These are phyloP conservation scores for Mrakia gelida DNA, from an alignment of 768 basidiomycete genomes.

Conservation along the genomic window DNA sequence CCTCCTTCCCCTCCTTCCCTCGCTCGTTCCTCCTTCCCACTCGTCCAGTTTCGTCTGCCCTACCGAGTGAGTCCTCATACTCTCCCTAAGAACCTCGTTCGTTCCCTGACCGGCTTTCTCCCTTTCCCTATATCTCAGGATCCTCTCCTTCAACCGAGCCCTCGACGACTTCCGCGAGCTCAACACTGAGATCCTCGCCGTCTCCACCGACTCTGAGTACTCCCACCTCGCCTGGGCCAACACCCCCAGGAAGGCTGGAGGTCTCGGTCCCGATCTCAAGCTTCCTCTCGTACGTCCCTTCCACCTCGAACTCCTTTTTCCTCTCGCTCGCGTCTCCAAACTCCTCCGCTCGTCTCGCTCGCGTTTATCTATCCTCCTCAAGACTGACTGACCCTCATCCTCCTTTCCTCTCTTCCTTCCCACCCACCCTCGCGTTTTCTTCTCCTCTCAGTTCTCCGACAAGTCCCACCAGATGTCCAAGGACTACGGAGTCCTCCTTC, in stretches of 20 bases:
- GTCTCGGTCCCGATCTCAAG: conserved; percentile 80
- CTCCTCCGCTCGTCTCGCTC: no score
- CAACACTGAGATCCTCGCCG: conserved; percentile 70
- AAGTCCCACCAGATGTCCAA: conserved; percentile 67
- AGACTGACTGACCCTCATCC: background rate
- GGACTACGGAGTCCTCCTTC: conserved; percentile 82
- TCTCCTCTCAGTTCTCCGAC: conserved; percentile 27
- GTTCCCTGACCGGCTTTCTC: no score
- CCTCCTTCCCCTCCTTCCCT: background rate
- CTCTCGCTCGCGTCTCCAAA: background rate
- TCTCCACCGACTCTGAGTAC: conserved; percentile 82
- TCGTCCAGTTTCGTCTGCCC: conserved; percentile 56
- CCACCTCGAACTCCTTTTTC: no score
- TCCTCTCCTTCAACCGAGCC: conserved; percentile 88
- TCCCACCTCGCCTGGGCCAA: conserved; percentile 83
- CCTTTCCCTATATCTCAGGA: conserved; percentile 41
- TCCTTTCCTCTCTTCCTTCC: background rate
- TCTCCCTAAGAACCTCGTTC: no score
- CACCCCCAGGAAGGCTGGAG: conserved; percentile 76
- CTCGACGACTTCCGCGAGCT: conserved; percentile 68
- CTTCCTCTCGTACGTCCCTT: conserved; percentile 52
- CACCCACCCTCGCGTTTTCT: no score
- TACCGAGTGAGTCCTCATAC: conserved; percentile 53
- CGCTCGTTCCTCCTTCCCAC: background rate
- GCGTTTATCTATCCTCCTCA: no score